phyloP scores from a whole-genome alignment of 768 basidiomycete genomes.

The Dictyophora rubrovolvata region DNA sequence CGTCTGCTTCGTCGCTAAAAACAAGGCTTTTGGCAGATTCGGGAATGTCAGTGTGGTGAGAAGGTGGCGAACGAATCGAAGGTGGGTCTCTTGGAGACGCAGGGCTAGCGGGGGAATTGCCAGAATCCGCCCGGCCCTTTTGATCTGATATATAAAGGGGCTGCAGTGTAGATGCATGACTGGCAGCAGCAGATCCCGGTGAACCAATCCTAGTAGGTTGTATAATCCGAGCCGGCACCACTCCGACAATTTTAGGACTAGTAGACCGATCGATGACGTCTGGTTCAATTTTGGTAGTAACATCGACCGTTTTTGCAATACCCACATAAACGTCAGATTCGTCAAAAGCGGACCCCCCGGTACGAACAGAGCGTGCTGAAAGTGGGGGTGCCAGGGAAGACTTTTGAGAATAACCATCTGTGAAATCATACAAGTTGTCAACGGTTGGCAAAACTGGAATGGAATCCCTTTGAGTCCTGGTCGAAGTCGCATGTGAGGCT shows the following conservation, averaged over 20 bases:
- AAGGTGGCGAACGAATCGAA: conserved; percentile 1
- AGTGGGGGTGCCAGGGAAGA: background rate
- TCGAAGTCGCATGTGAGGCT: conserved; percentile 2
- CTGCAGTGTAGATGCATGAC: background rate
- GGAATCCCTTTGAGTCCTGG: conserved; percentile 4
- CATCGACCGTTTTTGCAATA: background rate
- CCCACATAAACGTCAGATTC: background rate
- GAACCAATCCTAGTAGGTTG: background rate
- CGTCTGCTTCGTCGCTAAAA: conserved; percentile 1
- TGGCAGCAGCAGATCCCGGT: background rate
- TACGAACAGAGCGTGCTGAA: background rate
- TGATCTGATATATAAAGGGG: background rate
- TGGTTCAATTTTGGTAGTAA: background rate
- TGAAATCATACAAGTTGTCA: background rate
- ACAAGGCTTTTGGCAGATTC: conserved; percentile 4
- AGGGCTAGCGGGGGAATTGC: background rate
- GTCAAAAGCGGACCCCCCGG: background rate
- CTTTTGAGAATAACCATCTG: background rate
- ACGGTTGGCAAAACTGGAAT: background rate
- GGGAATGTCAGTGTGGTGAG: conserved; percentile 6
- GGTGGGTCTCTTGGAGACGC: conserved; percentile 3
- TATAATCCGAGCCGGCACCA: background rate
- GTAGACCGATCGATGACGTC: background rate
- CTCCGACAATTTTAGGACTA: background rate
- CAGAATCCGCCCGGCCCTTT: background rate